Evolutionary conservation across 352 stramenopile genomes (phyloP).

Genomic region (Phytopythium vexans): DNA sequence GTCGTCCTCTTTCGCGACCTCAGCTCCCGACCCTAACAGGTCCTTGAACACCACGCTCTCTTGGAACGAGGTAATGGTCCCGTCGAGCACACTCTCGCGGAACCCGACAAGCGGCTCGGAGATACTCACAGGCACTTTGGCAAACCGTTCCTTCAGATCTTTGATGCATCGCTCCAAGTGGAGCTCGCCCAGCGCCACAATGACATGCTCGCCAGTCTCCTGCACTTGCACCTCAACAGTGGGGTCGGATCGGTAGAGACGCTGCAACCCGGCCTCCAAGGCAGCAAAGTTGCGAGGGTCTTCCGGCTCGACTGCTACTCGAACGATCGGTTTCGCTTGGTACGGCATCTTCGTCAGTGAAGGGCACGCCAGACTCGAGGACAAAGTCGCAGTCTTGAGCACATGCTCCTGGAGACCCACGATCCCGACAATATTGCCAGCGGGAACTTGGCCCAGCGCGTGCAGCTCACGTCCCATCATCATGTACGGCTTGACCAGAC

Average conservation of each 20-base stretch:
- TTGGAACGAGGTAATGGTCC: conserved; percentile 54
- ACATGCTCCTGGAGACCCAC: conserved; percentile 85
- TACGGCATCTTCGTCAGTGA: conserved; percentile 88
- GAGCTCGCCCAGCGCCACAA: conserved; percentile 89
- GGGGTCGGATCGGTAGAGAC: conserved; percentile 90
- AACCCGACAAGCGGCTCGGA: conserved; percentile 89
- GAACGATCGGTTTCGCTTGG: conserved; percentile 91
- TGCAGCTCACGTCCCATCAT: conserved; percentile 91
- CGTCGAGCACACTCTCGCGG: conserved; percentile 78
- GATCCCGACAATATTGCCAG: conserved; percentile 90
- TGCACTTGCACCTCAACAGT: conserved; percentile 92
- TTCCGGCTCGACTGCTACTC: conserved; percentile 88
- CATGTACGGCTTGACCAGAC: conserved; percentile 82
- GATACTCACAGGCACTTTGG: conserved; percentile 77
- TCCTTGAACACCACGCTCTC: conserved; percentile 75
- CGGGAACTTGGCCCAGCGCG: conserved; percentile 67
- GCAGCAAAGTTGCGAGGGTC: conserved; percentile 84
- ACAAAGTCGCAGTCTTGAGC: conserved; percentile 90
- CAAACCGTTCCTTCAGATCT: conserved; percentile 86
- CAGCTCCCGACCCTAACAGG: conserved; percentile 26
- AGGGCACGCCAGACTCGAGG: conserved; percentile 69
- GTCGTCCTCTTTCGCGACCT: conserved; percentile 10
- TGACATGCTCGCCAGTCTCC: conserved; percentile 88
- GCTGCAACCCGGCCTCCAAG: conserved; percentile 84
- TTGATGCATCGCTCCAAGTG: conserved; percentile 92